Evolutionary conservation across 768 basidiomycete genomes (phyloP).

Genomic region (Tulasnella sp.): DNA sequence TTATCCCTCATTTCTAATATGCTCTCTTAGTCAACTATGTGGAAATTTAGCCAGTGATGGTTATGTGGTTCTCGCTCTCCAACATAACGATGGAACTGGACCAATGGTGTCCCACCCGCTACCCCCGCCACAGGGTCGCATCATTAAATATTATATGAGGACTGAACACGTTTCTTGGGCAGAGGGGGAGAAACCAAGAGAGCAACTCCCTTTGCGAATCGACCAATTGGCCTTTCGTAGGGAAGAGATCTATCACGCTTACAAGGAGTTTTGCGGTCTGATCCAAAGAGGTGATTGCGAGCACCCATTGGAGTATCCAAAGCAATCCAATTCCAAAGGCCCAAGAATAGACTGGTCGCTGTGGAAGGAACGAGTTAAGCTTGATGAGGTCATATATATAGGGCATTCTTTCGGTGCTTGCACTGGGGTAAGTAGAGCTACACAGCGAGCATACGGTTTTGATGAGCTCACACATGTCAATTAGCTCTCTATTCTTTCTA

Average conservation of each 20-base stretch:
- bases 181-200: slow-evolving; percentile 20
- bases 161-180: slow-evolving; percentile 25
- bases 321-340: slow-evolving; percentile 29
- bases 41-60: slow-evolving; percentile 62
- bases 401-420: slow-evolving; percentile 49
- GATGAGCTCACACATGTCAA: background rate
- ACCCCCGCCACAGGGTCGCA: background rate
- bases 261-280: slow-evolving; percentile 45
- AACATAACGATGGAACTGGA: slow-evolving; percentile 73
- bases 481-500: slow-evolving; percentile 47
- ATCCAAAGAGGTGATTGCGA: slow-evolving; percentile 29
- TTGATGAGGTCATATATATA: slow-evolving; percentile 29
- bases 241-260: slow-evolving; percentile 53
- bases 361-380: slow-evolving; percentile 22
- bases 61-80: slow-evolving; percentile 65
- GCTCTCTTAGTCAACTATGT: slow-evolving; percentile 46
- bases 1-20: background rate
- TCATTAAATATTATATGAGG: slow-evolving; percentile 8
- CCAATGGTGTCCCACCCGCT: slow-evolving; percentile 26
- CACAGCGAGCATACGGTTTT: background rate
- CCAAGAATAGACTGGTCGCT: slow-evolving; percentile 19
- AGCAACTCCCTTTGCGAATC: slow-evolving; percentile 39
- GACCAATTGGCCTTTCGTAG: slow-evolving; percentile 61
- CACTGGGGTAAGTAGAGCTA: slow-evolving; percentile 34
- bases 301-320: slow-evolving; percentile 29